A percentile compares a stretch with the other conserved stretches of the same genome.
Evolutionary conservation across 108 stramenopile species (phyloP).

Genomic region (Skeletonema tropicum): DNA sequence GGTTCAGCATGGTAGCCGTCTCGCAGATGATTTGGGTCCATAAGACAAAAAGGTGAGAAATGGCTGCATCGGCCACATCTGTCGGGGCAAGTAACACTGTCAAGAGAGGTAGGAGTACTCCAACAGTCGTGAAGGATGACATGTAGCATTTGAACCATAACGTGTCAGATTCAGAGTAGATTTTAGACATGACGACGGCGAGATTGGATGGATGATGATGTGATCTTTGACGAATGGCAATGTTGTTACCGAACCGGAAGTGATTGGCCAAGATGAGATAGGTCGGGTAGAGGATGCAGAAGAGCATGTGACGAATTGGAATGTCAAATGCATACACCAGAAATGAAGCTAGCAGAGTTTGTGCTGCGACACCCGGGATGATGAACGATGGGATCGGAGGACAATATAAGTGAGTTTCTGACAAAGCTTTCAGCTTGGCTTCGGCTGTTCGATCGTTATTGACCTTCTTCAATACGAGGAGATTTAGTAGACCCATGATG

Average conservation of each 20-base stretch:
- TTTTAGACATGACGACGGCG: not conserved
- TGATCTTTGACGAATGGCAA: no score
- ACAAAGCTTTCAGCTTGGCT: no score
- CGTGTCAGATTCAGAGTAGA: slow-evolving; percentile 13
- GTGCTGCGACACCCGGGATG: no score
- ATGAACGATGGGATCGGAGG: no score
- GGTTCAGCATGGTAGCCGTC: no score
- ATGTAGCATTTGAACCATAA: slow-evolving; percentile 20
- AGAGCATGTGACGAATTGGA: no score
- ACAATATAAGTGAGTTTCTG: no score
- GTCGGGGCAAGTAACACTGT: not conserved
- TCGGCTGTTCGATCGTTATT: no score
- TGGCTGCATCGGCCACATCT: slow-evolving; percentile 11
- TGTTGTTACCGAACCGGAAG: slow-evolving; percentile 2
- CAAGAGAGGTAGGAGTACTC: slow-evolving; percentile 3
- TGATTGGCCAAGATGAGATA: slow-evolving; percentile 16
- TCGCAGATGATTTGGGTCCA: slow-evolving; percentile 19
- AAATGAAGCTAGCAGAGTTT: no score
- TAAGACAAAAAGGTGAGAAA: slow-evolving; percentile 11
- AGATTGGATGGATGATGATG: slow-evolving; percentile 13
- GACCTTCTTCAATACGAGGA: no score
- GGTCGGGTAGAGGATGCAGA: slow-evolving; percentile 14
- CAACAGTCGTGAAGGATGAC: not conserved
- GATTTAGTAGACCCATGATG: no score
- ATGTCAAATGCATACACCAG: no score